Base-by-base conservation (phyloP, 805 yeast genomes). In the Saccharomycopsis sp. region DNA sequence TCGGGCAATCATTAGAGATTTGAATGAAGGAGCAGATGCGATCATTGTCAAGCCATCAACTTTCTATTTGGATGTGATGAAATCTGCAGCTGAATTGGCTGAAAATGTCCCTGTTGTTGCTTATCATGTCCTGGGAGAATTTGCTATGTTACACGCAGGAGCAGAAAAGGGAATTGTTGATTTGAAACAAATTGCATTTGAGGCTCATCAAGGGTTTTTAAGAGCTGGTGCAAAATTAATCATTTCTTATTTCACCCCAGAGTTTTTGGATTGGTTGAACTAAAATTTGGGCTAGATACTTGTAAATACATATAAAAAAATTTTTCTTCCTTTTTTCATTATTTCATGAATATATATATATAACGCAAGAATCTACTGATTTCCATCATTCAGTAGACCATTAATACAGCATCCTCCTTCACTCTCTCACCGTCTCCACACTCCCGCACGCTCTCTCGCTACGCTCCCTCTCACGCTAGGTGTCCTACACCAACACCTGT, bases 91-190 rank as follows among this genome's bases (percentile, higher is more conserved):
- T 31, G 79, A 75, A 56, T 71, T 89, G 43, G 85, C 95, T 58
- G 63, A 67, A 41, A 93, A 93, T 60, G 77, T 84, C 55, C 98
- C 98, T 22, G 68, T 93, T 43, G 87, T 96, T 57, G 89, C 95
- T 22, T 93, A 93, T 65, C 98, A 93, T 63, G 98, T 93, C 20
- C 79, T 90, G 60, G 98, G 98, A 33, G 98, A 93, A 65, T 93
- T 76, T 59, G 97, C 97, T 26, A 93, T 93, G 98, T 65, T 93
- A 52, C 95, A 89, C 59, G 98, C 98, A 5, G 97, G 96, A 43
- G 97, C 97, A 24, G 97, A 88, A 58, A 88, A 88, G 71, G 95
- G 95, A 31, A 74, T 89, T 49, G 85, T 82, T 50, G 97, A 90
- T 62, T 73, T 93, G 63, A 82, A 85, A 64, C 64, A 32, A 3